Percentiles rank a stretch among this genome's conserved stretches.
Conservation (phyloP, 192 early-diverging fungal genomes). For the Podila verticillata region DNA sequence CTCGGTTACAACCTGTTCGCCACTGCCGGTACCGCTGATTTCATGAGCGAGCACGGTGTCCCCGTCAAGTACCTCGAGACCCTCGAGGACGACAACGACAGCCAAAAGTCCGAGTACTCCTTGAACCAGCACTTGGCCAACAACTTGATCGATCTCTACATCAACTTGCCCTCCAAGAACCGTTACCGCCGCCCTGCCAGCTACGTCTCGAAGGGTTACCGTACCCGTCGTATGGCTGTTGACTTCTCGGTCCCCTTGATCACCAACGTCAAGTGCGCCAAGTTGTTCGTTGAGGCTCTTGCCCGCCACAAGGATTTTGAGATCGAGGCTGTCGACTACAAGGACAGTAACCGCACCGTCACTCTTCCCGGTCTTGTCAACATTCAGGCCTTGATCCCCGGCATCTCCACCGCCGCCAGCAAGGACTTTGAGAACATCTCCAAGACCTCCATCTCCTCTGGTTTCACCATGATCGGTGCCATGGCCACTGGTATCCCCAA, state of each 20-base stretch:
- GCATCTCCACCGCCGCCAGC: slow-evolving; percentile 51
- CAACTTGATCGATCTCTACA: slow-evolving; percentile 97
- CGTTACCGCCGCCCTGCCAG: slow-evolving; percentile 93
- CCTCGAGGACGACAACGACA: slow-evolving; percentile 64
- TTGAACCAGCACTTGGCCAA: slow-evolving; percentile 95
- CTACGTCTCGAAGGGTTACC: slow-evolving; percentile 96
- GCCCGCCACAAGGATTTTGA: slow-evolving; percentile 77
- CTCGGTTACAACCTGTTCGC: slow-evolving; percentile 95
- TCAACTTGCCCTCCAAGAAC: slow-evolving; percentile 99
- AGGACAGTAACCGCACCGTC: slow-evolving; percentile 86
- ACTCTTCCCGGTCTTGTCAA: slow-evolving; percentile 91
- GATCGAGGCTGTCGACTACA: slow-evolving; percentile 88
- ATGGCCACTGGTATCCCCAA: slow-evolving; percentile 65
- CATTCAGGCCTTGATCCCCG: slow-evolving; percentile 74
- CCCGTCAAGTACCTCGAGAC: slow-evolving; percentile 92
- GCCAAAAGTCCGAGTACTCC: slow-evolving; percentile 87
- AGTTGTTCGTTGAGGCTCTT: slow-evolving; percentile 96
- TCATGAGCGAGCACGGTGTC: slow-evolving; percentile 93
- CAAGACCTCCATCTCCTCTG: slow-evolving; percentile 82
- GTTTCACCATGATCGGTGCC: slow-evolving; percentile 84
- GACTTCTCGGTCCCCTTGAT: slow-evolving; percentile 97
- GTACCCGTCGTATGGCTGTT: slow-evolving; percentile 95
- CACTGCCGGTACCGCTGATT: slow-evolving; percentile 97
- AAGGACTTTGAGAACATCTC: slow-evolving; percentile 71
- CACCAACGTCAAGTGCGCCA: slow-evolving; percentile 99